Evolutionary conservation across 352 stramenopile species (phyloP).

Genomic region (Globisporangium nagaii): DNA sequence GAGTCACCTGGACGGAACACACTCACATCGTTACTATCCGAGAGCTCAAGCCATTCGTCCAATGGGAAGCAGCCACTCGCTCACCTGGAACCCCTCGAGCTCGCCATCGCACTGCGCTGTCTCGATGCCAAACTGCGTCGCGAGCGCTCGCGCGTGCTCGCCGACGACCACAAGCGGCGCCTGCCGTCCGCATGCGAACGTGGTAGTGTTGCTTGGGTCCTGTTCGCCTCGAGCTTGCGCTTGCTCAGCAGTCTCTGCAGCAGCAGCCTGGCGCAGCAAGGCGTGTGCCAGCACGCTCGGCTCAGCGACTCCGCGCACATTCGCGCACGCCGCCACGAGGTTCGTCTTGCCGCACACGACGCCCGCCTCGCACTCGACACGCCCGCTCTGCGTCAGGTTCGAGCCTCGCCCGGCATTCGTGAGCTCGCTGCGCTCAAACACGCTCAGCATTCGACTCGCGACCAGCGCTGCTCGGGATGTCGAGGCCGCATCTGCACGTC

Average conservation of each 20-base stretch:
- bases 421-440: slow-evolving; percentile 40
- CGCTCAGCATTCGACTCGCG: slow-evolving; percentile 25
- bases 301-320: slow-evolving; percentile 37
- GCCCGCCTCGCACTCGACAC: slow-evolving; percentile 55
- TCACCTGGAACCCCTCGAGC: slow-evolving; percentile 35
- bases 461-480: slow-evolving; percentile 22
- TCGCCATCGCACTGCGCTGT: slow-evolving; percentile 19
- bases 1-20: neutral
- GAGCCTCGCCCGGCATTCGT: slow-evolving; percentile 53
- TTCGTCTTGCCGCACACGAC: slow-evolving; percentile 36
- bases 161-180: slow-evolving; percentile 55
- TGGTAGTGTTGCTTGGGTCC: neutral
- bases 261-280: slow-evolving; percentile 28
- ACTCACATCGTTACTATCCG: too few relatives aligned
- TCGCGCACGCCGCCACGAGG: slow-evolving; percentile 35
- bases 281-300: slow-evolving; percentile 38
- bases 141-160: slow-evolving; percentile 28
- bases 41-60: too few relatives aligned
- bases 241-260: neutral
- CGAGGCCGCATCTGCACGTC: slow-evolving; percentile 3
- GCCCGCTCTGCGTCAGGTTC: slow-evolving; percentile 45
- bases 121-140: slow-evolving; percentile 29
- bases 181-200: slow-evolving; percentile 36
- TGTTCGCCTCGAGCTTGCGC: neutral
- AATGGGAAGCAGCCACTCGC: neutral